phyloP scores from a whole-genome alignment of 345 rosid species.

The Sisymbrium altissimum region DNA sequence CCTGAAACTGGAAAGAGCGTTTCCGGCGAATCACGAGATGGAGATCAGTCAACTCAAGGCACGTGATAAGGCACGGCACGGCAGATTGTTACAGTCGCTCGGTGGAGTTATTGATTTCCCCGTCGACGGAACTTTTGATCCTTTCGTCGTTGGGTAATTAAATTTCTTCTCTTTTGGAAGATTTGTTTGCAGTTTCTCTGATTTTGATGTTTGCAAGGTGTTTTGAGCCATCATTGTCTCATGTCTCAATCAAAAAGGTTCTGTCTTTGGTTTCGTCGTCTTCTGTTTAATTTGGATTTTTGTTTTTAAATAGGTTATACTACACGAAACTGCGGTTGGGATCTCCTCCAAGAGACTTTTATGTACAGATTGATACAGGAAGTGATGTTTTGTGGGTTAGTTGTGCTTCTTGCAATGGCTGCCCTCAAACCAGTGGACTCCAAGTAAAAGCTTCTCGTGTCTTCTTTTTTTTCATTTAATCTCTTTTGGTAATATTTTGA shows the following conservation, averaged over 20 bases:
- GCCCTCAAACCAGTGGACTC: conserved; percentile 80
- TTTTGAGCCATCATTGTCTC: conserved; percentile 20
- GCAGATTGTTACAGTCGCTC: conserved; percentile 68
- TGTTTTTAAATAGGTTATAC: conserved; percentile 56
- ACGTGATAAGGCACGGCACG: conserved; percentile 67
- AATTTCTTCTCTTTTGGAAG: neutral
- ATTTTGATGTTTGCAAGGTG: conserved; percentile 3
- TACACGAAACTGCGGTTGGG: conserved; percentile 80
- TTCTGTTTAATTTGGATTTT: neutral
- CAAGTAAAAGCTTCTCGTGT: conserved; percentile 40
- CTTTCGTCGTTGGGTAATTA: conserved; percentile 76
- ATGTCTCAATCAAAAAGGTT: conserved; percentile 6
- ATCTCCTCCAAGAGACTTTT: conserved; percentile 76
- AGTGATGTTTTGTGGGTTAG: conserved; percentile 97
- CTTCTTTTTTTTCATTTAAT: neutral
- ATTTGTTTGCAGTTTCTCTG: neutral
- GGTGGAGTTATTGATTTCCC: conserved; percentile 72
- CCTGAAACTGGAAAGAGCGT: conserved; percentile 53
- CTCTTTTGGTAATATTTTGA: neutral
- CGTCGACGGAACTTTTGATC: conserved; percentile 79
- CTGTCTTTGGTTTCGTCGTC: neutral
- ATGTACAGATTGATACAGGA: conserved; percentile 94
- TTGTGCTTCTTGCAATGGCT: conserved; percentile 81
- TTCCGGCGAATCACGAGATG: conserved; percentile 46
- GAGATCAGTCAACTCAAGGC: conserved; percentile 59